phyloP scores from a whole-genome alignment of 1,284 basidiomycete species.

The Melampsora americana region DNA sequence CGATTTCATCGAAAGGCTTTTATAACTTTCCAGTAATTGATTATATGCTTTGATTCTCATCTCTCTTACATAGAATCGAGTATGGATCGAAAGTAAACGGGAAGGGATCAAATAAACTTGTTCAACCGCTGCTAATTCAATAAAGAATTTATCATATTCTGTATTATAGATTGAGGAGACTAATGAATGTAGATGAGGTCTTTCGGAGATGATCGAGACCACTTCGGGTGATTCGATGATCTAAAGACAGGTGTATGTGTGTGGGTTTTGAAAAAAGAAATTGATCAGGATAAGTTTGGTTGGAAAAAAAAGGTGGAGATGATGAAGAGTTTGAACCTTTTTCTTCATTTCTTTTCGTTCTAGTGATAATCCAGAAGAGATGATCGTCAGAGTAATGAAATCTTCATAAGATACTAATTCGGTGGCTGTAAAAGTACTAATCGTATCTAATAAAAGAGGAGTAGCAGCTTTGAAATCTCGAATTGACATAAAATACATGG shows the following conservation, averaged over 20 bases:
- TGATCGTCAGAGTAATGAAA: conserved; percentile 81
- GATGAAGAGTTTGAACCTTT: conserved; percentile 61
- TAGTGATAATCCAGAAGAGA: conserved; percentile 73
- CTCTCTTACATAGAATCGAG: conserved; percentile 87
- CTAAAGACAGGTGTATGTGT: conserved; percentile 51
- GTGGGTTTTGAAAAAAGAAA: too few relatives aligned
- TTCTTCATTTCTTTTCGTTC: conserved; percentile 86
- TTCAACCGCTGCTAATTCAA: conserved; percentile 71
- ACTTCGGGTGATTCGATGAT: conserved; percentile 62
- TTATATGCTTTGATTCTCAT: conserved; percentile 94
- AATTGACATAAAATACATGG: conserved; percentile 77
- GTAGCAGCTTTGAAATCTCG: conserved; percentile 70
- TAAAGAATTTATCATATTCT: conserved; percentile 90
- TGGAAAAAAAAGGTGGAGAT: background rate
- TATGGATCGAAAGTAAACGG: conserved; percentile 77
- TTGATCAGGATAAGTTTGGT: too few relatives aligned
- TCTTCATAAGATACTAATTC: conserved; percentile 87
- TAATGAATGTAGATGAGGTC: conserved; percentile 58
- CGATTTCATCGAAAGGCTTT: conserved; percentile 81
- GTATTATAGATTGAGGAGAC: conserved; percentile 74
- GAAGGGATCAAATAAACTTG: conserved; percentile 81
- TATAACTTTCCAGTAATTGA: conserved; percentile 87
- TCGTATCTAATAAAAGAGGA: conserved; percentile 78
- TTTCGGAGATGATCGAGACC: conserved; percentile 56
- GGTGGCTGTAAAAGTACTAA: conserved; percentile 89